Evolutionary conservation across 306 rosid genomes (phyloP).

Genomic region (Coriaria nepalensis): DNA sequence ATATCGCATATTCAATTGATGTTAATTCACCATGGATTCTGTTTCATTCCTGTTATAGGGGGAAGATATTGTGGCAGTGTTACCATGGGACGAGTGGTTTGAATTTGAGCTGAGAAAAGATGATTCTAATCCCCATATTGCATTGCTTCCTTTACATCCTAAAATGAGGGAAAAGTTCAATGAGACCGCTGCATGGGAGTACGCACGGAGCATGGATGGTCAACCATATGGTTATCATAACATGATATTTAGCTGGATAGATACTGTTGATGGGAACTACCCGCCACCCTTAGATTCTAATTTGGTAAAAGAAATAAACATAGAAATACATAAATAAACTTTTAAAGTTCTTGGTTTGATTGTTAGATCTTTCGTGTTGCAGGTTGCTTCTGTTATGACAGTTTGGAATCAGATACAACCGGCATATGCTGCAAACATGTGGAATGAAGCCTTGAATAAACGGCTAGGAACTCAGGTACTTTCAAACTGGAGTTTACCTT

Average conservation of each 20-base stretch:
- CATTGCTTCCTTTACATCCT: constrained; percentile 87
- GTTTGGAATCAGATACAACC: constrained; percentile 88
- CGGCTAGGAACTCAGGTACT: constrained; percentile 76
- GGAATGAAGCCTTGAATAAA: constrained; percentile 97
- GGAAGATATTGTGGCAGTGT: constrained; percentile 63
- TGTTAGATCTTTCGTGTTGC: constrained; percentile 15
- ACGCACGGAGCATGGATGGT: constrained; percentile 72
- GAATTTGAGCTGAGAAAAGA: constrained; percentile 70
- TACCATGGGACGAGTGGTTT: constrained; percentile 99
- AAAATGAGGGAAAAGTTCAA: constrained; percentile 65
- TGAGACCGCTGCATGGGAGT: constrained; percentile 98
- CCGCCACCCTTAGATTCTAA: constrained; percentile 98
- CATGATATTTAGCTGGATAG: constrained; percentile 97
- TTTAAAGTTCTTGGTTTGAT: constrained; percentile 12
- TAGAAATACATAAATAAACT: no score
- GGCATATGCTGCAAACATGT: constrained; percentile 78
- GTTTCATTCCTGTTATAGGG: constrained; percentile 39
- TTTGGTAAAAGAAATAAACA: constrained; percentile 30
- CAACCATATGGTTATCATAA: constrained; percentile 92
- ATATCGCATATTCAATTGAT: no score
- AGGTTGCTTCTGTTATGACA: constrained; percentile 98
- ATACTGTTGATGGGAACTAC: constrained; percentile 57
- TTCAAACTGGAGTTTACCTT: no score
- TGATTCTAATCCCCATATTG: constrained; percentile 84
- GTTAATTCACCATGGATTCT: not conserved